phyloP scores from a whole-genome alignment of 768 basidiomycete genomes.

The Clavaria fumosa region DNA sequence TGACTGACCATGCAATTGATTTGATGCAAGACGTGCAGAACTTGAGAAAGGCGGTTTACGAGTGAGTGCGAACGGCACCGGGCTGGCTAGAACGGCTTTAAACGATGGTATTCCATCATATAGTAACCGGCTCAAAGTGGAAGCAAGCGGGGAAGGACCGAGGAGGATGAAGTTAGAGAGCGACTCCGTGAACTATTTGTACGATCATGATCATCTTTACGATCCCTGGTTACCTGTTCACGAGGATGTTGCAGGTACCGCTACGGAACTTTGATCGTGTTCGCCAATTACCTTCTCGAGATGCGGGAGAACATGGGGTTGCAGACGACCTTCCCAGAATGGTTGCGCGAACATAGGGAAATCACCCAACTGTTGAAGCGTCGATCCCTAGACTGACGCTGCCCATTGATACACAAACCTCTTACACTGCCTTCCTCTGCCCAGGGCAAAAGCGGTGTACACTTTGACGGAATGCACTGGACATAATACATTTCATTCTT shows the following conservation, averaged over 20 bases:
- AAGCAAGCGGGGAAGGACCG: constrained; percentile 60
- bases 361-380: constrained; percentile 60
- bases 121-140: constrained; percentile 85
- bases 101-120: not conserved
- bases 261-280: constrained; percentile 85
- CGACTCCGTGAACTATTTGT: constrained; percentile 84
- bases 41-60: constrained; percentile 85
- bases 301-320: constrained; percentile 22
- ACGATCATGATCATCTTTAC: constrained; percentile 10
- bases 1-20: constrained; percentile 83
- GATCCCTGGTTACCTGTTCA: not conserved
- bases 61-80: constrained; percentile 37
- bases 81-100: not conserved
- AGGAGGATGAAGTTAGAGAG: constrained; percentile 66
- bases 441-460: too few species aligned
- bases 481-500: too few species aligned
- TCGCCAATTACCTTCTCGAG: constrained; percentile 91
- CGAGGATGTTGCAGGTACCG: constrained; percentile 39
- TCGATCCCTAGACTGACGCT: constrained; percentile 46
- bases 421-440: not conserved
- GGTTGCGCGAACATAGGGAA: constrained; percentile 75
- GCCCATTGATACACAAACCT: not conserved
- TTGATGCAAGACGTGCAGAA: constrained; percentile 96
- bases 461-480: too few species aligned
- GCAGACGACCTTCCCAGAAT: constrained; percentile 53